Evolutionary conservation across 1,139 yeast species (phyloP), one percentile per base, ranked within the genome.

Genomic region (Yamadazyma siamensis): DNA sequence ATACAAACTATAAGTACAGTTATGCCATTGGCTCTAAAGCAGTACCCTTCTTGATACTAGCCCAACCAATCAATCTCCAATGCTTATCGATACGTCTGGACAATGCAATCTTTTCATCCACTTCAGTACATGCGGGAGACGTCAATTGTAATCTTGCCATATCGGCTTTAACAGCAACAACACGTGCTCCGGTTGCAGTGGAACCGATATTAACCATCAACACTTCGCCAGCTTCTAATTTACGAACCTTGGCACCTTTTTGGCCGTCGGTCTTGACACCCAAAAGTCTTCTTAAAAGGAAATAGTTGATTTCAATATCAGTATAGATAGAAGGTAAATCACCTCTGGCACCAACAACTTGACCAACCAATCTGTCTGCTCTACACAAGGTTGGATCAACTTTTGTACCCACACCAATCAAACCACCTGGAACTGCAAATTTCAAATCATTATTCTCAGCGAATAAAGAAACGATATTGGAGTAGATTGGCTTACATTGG

Each of bases 51-150:
- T 87, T 86, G 59, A 94, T 91, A 34, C 96, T 87, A 48, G 98
- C 99, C 99, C 99, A 94, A 52, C 99, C 99, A 68, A 94, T 94
- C 62, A 94, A 77, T 75, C 99, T 94, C 96, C 97, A 94, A 65
- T 94, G 99, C 77, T 89, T 91, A 59, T 91, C 99, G 51, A 94
- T 94, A 78, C 98, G 89, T 76, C 99, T 85, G 26, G 96, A 88
- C 55, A 94, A 73, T 31, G 99, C 99, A 63, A 94, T 89, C 82
- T 94, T 89, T 71, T 94, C 98, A 49, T 94, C 86, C 36, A 91
- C 76, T 69, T 89, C 97, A 27, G 99, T 91, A 79, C 99, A 94
- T 27, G 98, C 98, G 35, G 99, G 98, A 28, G 95, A 82, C 28
- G 97, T 89, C 56, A 94, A 77, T 57, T 88, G 89, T 54, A 94